Evolutionary conservation across 2,329 filamentous ascomycete genomes (phyloP), one percentile per base, ranked within the genome.

Genomic region (Tolypocladium tropicale): DNA sequence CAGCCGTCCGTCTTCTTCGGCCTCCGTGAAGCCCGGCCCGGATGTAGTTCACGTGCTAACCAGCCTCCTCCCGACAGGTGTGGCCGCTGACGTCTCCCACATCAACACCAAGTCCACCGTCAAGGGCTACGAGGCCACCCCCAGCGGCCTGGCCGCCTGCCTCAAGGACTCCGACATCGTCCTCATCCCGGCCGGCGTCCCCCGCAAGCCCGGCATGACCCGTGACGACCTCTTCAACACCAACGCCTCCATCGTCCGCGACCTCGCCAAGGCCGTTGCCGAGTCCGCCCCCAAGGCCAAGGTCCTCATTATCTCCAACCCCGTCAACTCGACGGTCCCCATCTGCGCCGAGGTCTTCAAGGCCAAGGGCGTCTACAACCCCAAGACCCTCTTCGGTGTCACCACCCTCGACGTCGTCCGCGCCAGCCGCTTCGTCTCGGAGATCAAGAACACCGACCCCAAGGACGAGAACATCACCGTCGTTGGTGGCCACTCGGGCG

Each of bases 151-250:
- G 61, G 82, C 83, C 67, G 82, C 81, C 63, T 87, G 86, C 70
- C 84, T 99, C 74, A 88, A 89, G 79, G 92, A 83, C 72, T 80
- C 91, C 70, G 91, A 97, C 77, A 86, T 99, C 67, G 90, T 99
- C 70, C 85, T 99, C 72, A 97, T 99, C 76, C 94, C 94, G 70
- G 94, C 94, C 70, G 94, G 94, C 82, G 93, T 99, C 65, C 94
- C 94, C 72, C 91, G 94, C 80, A 96, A 96, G 85, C 94, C 94
- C 74, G 94, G 94, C 78, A 99, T 99, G 94, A 95, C 89, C 79
- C 92, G 94, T 82, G 94, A 99, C 78, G 93, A 99, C 75, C 88
- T 99, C 63, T 99, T 99, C 91, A 97, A 97, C 86, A 99, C 93
- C 83, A 99, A 99, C 78, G 94, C 94, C 76, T 95, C 90, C 74